Evolutionary conservation across 2,329 filamentous ascomycete genomes (phyloP), one percentile per base, ranked within the genome.

Genomic region (Colletotrichum sublineola): DNA sequence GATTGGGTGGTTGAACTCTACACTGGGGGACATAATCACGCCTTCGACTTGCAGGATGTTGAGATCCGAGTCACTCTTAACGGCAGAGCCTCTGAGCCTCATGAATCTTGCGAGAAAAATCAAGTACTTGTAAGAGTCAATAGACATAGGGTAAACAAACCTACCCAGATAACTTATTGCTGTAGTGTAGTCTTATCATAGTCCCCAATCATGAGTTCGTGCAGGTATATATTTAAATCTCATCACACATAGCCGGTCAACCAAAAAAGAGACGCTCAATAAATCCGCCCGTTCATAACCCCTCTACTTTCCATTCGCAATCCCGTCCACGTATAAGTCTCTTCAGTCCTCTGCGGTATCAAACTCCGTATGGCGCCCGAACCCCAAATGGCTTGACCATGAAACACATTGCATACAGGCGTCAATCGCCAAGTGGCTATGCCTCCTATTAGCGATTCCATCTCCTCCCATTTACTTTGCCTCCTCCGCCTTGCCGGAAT

Each of bases 161-260:
- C 40, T 38, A 61, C 48, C 55, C 55, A 55, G 60, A 48, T 52
- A 55, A 62, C 64, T 65, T 66, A 73, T 61, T 61, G 66, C 55
- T 61, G 66, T 61, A 36, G n/a, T 24, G 44, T 61, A 69, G 48
- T 64, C 60, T 65, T 20, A 73, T 48, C 60, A 70, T 55, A 53
- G 20, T 40, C 56, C 60, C 60, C 36, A 53, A 44, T 73, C 70
- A 65, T 70, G 60, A 70, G 60, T 65, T 64, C 66, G 66, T 73
- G 61, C 48, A 64, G 70, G 70, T 69, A 56, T 69, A 44, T 44
- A 38, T 68, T 38, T 64, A 65, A 53, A 61, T 60, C 29, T 70
- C 70, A 56, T 70, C 70, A 65, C 46, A 69, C 65, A 40, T 70
- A 65, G 52, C 69, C 58, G n/a, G n/a, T 57, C 48, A 55, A 38